Base-by-base conservation (phyloP, 257 asterid genomes). In the Misopates orontium region DNA sequence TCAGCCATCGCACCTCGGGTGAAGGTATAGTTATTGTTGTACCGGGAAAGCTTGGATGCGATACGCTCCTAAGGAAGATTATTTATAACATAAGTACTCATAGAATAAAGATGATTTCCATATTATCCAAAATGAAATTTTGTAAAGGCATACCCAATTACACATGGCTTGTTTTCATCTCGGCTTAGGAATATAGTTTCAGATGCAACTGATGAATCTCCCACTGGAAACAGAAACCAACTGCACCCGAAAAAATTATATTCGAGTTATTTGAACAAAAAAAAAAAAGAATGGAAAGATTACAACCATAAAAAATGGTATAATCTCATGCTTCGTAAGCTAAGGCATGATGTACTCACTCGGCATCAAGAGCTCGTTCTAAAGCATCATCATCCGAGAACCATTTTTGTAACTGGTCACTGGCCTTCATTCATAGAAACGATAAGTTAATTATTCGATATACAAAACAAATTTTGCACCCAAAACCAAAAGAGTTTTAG, bases 321-420 rank as follows among this genome's bases (percentile, higher is more conserved):
- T 6, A 53, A 1, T 31, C 11, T 3, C 42, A 54, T 54, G 42
- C 40, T 19, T 52, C 12, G n/a, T 5, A 39, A 18, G 32, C 31
- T 47, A 51, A 60, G 42, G 63, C 23, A 16, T 21, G 40, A 10
- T 14, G 52, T 59, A 58, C 96, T 80, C 61, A 94, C 97, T 94
- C 95, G 69, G 88, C 97, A 72, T 86, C 78, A 39, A 80, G 86
- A 56, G 97, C 96, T 66, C 97, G 85, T 71, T 94, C 96, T 71
- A 94, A 77, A 67, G 99, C 95, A 66, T 90, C 99, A 52, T 88
- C 89, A 18, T 94, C 95, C 11, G 76, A 63, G 64, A 90, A 88
- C 99, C 99, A 94, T 72, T 44, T 80, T 49, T 77, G 72, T 49
- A 88, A 54, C 64, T 82, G 86, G 75, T 85, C 87, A 70, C 60